These are phyloP conservation scores for Cordyceps militaris DNA, from an alignment of 2,329 filamentous ascomycete genomes.

Conservation along the genomic window DNA sequence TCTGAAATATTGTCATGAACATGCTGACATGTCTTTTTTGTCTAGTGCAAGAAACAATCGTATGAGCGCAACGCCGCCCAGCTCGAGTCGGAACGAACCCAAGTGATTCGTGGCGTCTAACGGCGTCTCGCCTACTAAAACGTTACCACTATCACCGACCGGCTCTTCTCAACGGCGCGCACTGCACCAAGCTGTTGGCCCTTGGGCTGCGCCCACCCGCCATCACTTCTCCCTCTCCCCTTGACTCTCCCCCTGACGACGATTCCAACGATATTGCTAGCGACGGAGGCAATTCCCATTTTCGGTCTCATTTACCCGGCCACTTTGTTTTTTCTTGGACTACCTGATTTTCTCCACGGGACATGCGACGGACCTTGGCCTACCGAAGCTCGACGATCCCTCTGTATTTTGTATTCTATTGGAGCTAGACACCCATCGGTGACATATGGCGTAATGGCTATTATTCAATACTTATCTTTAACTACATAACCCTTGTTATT, in stretches of 20 bases:
- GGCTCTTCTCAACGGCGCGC: not conserved
- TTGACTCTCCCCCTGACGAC: not conserved
- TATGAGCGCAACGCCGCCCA: constrained; percentile 91
- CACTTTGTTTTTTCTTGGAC: constrained; percentile 5
- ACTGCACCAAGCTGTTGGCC: not conserved
- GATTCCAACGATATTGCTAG: constrained; percentile 11
- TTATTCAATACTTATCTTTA: not conserved
- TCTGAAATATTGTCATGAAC: not conserved
- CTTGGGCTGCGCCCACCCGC: too few species aligned
- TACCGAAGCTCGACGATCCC: not conserved
- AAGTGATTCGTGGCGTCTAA: constrained; percentile 86
- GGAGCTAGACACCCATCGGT: constrained; percentile 9
- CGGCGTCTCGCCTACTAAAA: not conserved
- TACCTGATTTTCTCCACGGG: constrained; percentile 1
- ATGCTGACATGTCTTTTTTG: constrained; percentile 12
- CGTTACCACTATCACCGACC: not conserved
- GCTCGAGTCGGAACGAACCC: constrained; percentile 85
- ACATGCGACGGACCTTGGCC: not conserved
- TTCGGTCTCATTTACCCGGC: constrained; percentile 1
- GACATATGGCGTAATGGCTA: constrained; percentile 1
- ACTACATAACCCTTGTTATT: not conserved
- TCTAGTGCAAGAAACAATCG: constrained; percentile 87
- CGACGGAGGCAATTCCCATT: constrained; percentile 1
- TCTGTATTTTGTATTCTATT: constrained; percentile 8
- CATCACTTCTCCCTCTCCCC: not conserved